Conservation (phyloP, 148 eudicot species). For the Diospyros lotus region DNA sequence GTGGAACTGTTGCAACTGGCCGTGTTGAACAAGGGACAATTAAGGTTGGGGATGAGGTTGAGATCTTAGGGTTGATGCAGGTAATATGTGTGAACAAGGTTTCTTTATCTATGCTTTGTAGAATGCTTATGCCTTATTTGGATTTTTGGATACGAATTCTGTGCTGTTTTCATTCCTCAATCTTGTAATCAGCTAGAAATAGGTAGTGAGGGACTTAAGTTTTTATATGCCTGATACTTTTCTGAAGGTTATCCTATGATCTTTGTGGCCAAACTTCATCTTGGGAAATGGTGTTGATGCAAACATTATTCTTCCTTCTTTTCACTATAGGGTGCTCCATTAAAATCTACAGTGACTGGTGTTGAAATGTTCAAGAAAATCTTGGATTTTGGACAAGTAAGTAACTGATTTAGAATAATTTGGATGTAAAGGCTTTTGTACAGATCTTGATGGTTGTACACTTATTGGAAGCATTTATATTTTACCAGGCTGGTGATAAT, state of each 20-base stretch:
- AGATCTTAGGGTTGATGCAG: conserved; percentile 75
- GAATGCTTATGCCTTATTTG: background rate
- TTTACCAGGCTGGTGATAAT: conserved; percentile 81
- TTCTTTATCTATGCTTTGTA: no score
- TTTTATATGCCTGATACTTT: background rate
- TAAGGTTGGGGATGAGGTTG: conserved; percentile 85
- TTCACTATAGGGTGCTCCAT: conserved; percentile 48
- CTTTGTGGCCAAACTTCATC: background rate
- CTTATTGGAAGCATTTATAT: conserved; percentile 5
- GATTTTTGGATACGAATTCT: no score
- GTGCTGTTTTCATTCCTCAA: no score
- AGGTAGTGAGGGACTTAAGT: background rate
- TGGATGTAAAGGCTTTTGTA: conserved; percentile 12
- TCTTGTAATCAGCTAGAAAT: background rate
- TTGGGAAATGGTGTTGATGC: conserved; percentile 5
- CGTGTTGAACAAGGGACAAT: conserved; percentile 87
- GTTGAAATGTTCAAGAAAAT: conserved; percentile 96
- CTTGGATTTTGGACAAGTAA: conserved; percentile 77
- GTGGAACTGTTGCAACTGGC: conserved; percentile 97
- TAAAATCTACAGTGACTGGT: conserved; percentile 79
- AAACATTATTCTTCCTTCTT: background rate
- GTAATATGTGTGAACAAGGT: conserved; percentile 23
- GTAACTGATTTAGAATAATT: conserved; percentile 4
- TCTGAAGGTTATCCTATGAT: no score
- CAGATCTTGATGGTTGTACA: background rate